Evolutionary conservation across 1,139 yeast genomes (phyloP).

Genomic region (Blastobotrys illinoisensis): DNA sequence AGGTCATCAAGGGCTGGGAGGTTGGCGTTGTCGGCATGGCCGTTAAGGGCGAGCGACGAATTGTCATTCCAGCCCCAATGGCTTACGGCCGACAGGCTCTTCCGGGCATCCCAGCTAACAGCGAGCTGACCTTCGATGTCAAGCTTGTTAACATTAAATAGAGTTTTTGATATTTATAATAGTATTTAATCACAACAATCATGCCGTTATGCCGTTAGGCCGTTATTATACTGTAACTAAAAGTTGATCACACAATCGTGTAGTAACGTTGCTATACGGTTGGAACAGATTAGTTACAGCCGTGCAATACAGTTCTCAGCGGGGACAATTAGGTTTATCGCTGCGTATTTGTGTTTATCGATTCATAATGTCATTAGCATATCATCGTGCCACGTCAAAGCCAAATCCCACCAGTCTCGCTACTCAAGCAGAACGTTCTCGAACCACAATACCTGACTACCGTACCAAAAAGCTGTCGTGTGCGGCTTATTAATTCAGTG

Average conservation of each 20-base stretch:
- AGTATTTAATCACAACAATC: too few relatives aligned
- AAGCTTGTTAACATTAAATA: constrained; percentile 88
- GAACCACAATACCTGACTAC: neutral
- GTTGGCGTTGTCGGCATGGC: constrained; percentile 98
- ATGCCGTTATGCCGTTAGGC: too few relatives aligned
- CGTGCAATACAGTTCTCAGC: too few relatives aligned
- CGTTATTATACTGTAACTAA: too few relatives aligned
- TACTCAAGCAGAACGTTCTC: neutral
- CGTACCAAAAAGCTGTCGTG: neutral
- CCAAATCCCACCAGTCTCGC: too few relatives aligned
- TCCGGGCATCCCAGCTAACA: constrained; percentile 97
- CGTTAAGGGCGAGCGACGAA: constrained; percentile 98
- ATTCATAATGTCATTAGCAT: too few relatives aligned
- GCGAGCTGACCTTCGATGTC: constrained; percentile 92
- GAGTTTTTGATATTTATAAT: constrained; percentile 8
- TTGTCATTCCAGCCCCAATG: constrained; percentile 89
- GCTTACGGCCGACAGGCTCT: constrained; percentile 92
- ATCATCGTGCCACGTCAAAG: too few relatives aligned
- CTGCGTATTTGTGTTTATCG: too few relatives aligned
- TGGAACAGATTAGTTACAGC: too few relatives aligned
- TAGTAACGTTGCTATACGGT: too few relatives aligned
- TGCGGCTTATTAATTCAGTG: neutral
- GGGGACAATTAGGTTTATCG: too few relatives aligned
- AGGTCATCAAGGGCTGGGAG: constrained; percentile 98
- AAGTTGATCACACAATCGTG: too few relatives aligned